Evolutionary conservation across 331 rosid genomes (phyloP).

Genomic region (Malus hybrid): DNA sequence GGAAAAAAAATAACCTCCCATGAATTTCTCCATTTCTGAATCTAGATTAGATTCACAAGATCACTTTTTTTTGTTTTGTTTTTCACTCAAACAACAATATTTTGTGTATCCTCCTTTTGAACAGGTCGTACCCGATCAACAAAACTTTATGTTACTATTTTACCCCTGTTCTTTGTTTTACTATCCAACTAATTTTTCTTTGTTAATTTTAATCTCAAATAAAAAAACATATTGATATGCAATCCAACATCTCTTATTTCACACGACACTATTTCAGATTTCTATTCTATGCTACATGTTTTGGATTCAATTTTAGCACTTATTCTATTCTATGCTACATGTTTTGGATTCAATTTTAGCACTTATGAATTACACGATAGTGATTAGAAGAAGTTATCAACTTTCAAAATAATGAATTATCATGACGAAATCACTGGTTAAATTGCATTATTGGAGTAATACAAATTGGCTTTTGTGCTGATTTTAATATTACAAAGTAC

Average conservation of each 20-base stretch:
- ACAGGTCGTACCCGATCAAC: background rate
- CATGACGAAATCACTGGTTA: too few relatives aligned
- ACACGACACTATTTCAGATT: too few relatives aligned
- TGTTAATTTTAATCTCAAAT: too few relatives aligned
- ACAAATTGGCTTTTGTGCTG: background rate
- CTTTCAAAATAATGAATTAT: fast-evolving
- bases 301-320: too few relatives aligned
- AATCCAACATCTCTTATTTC: too few relatives aligned
- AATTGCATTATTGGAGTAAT: background rate
- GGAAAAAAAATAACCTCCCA: background rate
- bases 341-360: fast-evolving
- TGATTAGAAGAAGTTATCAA: fast-evolving
- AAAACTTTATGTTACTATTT: background rate
- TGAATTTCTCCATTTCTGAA: background rate
- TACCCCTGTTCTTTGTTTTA: background rate
- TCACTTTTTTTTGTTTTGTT: background rate
- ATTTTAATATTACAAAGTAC: background rate
- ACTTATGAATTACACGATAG: fast-evolving
- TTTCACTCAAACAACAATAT: background rate
- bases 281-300: fast-evolving
- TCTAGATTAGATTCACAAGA: background rate
- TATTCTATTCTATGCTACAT: fast-evolving
- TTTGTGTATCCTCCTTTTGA: background rate
- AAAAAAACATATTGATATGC: too few relatives aligned
- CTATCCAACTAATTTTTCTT: background rate